These are phyloP conservation scores for Scedosporium aurantiacum DNA, from an alignment of 2,329 filamentous ascomycete species.

Conservation along the genomic window DNA sequence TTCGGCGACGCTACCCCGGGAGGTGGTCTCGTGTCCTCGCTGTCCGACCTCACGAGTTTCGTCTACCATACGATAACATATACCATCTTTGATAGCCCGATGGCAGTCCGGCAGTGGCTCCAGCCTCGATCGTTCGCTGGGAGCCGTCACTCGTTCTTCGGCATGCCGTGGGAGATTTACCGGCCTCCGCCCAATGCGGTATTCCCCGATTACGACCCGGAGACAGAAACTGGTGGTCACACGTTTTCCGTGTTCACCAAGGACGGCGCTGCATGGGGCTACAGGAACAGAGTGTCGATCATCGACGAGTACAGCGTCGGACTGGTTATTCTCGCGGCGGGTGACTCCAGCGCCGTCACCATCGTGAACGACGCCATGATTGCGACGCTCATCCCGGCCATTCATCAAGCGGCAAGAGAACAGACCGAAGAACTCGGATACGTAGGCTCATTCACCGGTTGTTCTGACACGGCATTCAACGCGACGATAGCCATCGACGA, in stretches of 20 bases:
- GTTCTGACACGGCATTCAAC: slow-evolving; percentile 2
- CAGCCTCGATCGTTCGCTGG: slow-evolving; percentile 13
- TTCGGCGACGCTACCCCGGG: slow-evolving; percentile 13
- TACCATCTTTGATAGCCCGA: slow-evolving; percentile 3
- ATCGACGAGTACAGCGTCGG: slow-evolving; percentile 15
- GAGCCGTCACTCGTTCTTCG: slow-evolving; percentile 10
- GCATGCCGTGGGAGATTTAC: slow-evolving; percentile 15
- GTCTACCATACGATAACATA: slow-evolving; percentile 11
- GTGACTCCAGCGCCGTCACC: slow-evolving; percentile 9
- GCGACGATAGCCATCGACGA: slow-evolving; percentile 5
- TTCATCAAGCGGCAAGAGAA: slow-evolving; percentile 10
- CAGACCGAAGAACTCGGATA: slow-evolving; percentile 8
- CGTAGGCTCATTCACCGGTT: slow-evolving; percentile 8
- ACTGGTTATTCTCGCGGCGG: slow-evolving; percentile 12
- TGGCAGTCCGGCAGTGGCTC: slow-evolving; percentile 11
- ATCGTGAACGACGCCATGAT: slow-evolving; percentile 10
- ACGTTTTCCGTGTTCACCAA: slow-evolving; percentile 12
- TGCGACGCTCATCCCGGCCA: slow-evolving; percentile 10
- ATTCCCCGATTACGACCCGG: slow-evolving; percentile 10
- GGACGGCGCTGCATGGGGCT: slow-evolving; percentile 14
- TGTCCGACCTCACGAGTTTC: slow-evolving; percentile 12
- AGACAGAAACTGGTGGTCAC: slow-evolving; percentile 6
- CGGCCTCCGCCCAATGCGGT: slow-evolving; percentile 11
- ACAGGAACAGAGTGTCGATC: slow-evolving; percentile 10
- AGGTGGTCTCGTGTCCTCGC: slow-evolving; percentile 14